These are phyloP conservation scores for Scenedesmus sp. DNA, from an alignment of 163 green algal species.

Conservation along the genomic window DNA sequence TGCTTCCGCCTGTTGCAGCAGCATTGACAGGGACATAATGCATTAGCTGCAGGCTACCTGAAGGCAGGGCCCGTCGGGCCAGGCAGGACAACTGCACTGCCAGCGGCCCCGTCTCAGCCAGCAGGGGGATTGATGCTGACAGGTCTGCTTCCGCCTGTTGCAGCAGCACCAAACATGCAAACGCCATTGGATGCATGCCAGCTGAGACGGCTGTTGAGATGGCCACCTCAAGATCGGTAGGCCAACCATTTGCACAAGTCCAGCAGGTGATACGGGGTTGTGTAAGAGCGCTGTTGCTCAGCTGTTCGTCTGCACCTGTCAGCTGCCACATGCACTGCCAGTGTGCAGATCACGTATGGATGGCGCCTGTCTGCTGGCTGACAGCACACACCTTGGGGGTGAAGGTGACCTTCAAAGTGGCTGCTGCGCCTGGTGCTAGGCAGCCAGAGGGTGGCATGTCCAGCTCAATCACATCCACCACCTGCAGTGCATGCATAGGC, in stretches of 20 bases:
- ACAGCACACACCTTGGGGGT: slow-evolving; percentile 64
- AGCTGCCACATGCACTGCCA: too few species aligned
- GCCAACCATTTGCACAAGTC: neutral
- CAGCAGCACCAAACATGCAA: neutral
- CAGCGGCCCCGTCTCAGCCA: neutral
- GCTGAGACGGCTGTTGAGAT: neutral
- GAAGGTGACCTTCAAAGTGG: slow-evolving; percentile 70
- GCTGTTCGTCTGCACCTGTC: too few species aligned
- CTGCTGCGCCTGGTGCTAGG: slow-evolving; percentile 69
- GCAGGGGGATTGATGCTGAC: neutral
- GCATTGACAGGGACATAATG: neutral
- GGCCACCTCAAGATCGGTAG: neutral
- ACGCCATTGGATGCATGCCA: neutral
- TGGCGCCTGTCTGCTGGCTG: neutral
- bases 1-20: slow-evolving; percentile 54
- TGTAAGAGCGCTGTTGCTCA: neutral
- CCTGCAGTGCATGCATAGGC: neutral
- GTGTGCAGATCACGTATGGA: too few species aligned
- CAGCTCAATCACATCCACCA: slow-evolving; percentile 66
- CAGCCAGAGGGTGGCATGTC: slow-evolving; percentile 74
- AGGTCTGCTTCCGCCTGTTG: neutral
- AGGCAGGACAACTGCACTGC: neutral
- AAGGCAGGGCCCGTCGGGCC: too few species aligned
- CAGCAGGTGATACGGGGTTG: neutral
- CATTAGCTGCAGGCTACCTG: too few species aligned